Conservation (phyloP, 352 stramenopile species). For the Phytophthora pistaciae region DNA sequence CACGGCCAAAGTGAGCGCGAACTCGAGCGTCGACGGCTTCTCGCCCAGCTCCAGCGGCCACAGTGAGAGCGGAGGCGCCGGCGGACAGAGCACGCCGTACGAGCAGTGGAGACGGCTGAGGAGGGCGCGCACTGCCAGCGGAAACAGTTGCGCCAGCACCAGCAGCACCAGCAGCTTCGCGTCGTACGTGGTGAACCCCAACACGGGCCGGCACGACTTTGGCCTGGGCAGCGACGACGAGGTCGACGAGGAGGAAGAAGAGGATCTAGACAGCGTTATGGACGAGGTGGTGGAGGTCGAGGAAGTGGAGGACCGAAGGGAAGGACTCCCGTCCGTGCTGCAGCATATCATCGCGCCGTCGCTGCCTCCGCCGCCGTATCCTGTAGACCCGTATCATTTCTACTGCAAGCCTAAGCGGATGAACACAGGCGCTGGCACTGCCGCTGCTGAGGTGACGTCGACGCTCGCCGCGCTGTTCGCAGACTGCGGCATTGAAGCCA, state of each 20-base stretch:
- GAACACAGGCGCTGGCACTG: slow-evolving; percentile 32
- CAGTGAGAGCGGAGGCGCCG: slow-evolving; percentile 5
- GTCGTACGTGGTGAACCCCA: slow-evolving; percentile 56
- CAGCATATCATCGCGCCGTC: slow-evolving; percentile 61
- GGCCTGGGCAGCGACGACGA: slow-evolving; percentile 48
- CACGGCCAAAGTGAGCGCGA: slow-evolving; percentile 33
- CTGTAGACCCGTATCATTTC: slow-evolving; percentile 87
- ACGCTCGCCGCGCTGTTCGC: slow-evolving; percentile 46
- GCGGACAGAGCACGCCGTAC: slow-evolving; percentile 33
- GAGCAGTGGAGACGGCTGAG: slow-evolving; percentile 52
- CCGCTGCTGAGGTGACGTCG: slow-evolving; percentile 57
- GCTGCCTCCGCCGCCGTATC: slow-evolving; percentile 74
- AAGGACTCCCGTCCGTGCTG: slow-evolving; percentile 35
- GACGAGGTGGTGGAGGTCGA: slow-evolving; percentile 25
- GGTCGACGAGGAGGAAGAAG: slow-evolving; percentile 26
- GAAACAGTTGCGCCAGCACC: slow-evolving; percentile 73
- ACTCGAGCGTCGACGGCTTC: slow-evolving; percentile 18
- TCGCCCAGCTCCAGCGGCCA: slow-evolving; percentile 24
- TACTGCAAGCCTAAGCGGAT: slow-evolving; percentile 54
- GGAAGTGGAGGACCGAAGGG: slow-evolving; percentile 12
- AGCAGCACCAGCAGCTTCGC: slow-evolving; percentile 63
- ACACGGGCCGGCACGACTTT: slow-evolving; percentile 51
- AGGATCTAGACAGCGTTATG: slow-evolving; percentile 21
- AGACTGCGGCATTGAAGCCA: slow-evolving; percentile 73
- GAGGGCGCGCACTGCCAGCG: slow-evolving; percentile 64